phyloP scores from a whole-genome alignment of 2,329 filamentous ascomycete genomes.

The Colletotrichum magnum region DNA sequence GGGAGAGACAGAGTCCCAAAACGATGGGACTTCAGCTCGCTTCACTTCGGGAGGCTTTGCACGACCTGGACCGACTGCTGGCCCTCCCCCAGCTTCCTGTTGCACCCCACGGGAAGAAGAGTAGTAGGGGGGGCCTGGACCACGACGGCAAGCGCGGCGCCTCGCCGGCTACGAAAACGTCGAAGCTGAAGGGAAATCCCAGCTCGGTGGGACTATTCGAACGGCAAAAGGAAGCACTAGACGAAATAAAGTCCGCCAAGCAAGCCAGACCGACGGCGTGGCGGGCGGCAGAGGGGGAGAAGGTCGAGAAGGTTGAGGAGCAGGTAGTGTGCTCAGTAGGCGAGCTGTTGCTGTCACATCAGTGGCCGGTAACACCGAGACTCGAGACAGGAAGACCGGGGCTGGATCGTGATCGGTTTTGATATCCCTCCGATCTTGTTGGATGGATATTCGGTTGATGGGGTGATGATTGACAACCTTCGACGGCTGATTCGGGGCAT shows the following conservation, averaged over 20 bases:
- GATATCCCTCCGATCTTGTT: too few species aligned
- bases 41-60: slow-evolving; percentile 16
- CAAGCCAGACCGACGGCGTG: slow-evolving; percentile 4
- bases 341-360: slow-evolving; percentile 5
- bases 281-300: slow-evolving; percentile 2
- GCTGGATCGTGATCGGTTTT: too few species aligned
- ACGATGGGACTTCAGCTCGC: background rate
- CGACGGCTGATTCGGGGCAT: slow-evolving; percentile 4
- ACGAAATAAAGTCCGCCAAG: slow-evolving; percentile 8
- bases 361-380: slow-evolving; percentile 21
- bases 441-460: background rate
- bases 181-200: slow-evolving; percentile 26
- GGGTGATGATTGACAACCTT: slow-evolving; percentile 18
- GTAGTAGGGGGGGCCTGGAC: slow-evolving; percentile 10
- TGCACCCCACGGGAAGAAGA: background rate
- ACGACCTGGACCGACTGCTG: slow-evolving; percentile 13
- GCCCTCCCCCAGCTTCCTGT: background rate
- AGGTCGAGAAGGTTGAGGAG: slow-evolving; percentile 7
- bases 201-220: slow-evolving; percentile 8
- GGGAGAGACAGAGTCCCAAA: slow-evolving; percentile 6
- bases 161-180: slow-evolving; percentile 28
- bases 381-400: too few species aligned
- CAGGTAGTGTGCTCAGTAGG: background rate
- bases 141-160: slow-evolving; percentile 15
- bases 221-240: slow-evolving; percentile 26